These are phyloP conservation scores for Solanum chiquidenum DNA, from an alignment of 257 asterid species.

Conservation along the genomic window DNA sequence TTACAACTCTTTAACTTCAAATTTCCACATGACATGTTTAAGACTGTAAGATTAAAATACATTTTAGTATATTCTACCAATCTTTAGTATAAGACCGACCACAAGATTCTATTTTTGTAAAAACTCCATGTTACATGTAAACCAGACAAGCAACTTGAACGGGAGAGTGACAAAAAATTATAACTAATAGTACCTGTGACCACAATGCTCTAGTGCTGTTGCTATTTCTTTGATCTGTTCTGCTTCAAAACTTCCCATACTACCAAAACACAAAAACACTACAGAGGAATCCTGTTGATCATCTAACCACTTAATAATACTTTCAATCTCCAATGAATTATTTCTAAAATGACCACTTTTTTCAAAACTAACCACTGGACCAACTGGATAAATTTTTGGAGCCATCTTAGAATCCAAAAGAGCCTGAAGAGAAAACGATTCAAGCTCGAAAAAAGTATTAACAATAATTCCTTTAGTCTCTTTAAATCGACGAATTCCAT, in stretches of 20 bases:
- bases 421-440: constrained; percentile 15
- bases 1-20: too few species aligned
- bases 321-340: neutral
- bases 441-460: constrained; percentile 46
- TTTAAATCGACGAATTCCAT: neutral
- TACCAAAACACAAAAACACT: constrained; percentile 19
- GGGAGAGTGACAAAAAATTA: neutral
- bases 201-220: neutral
- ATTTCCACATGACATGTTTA: too few species aligned
- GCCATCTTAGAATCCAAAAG: neutral
- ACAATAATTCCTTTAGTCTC: constrained; percentile 26
- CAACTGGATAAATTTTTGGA: constrained; percentile 35
- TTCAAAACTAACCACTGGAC: constrained; percentile 23
- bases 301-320: constrained; percentile 6
- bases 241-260: constrained; percentile 10
- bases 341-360: neutral
- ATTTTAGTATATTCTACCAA: too few species aligned
- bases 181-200: neutral
- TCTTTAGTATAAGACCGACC: neutral
- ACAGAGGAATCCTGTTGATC: constrained; percentile 5
- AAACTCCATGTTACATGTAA: too few species aligned
- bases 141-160: neutral
- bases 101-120: too few species aligned
- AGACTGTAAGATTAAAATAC: too few species aligned
- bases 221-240: constrained; percentile 14